phyloP scores from a whole-genome alignment of 192 early-diverging fungal genomes.

The Podila verticillata region DNA sequence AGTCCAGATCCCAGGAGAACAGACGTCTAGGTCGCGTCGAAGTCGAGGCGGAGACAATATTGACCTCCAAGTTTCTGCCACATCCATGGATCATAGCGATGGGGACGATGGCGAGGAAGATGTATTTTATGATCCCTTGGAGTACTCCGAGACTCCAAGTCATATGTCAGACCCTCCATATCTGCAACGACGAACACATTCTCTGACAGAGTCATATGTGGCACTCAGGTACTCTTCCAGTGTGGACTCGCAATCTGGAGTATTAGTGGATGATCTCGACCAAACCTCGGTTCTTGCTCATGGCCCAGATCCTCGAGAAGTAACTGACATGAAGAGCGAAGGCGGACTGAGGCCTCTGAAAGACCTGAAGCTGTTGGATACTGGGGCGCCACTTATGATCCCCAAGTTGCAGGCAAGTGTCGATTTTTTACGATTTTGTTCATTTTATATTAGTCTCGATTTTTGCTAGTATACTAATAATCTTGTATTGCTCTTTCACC shows the following conservation, averaged over 20 bases:
- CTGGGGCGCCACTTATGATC: conserved; percentile 72
- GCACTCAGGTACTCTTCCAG: conserved; percentile 61
- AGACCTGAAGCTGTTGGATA: conserved; percentile 61
- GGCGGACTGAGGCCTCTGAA: conserved; percentile 60
- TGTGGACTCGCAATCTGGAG: conserved; percentile 49
- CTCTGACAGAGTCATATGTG: conserved; percentile 62
- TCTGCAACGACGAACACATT: conserved; percentile 23
- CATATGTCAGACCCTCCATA: conserved; percentile 33
- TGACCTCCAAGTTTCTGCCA: background rate
- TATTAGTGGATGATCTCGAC: conserved; percentile 23
- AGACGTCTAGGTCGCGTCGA: background rate
- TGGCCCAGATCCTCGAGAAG: conserved; percentile 38
- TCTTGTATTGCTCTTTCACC: conserved; percentile 2
- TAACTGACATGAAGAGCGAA: conserved; percentile 54
- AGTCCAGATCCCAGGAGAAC: conserved; percentile 28
- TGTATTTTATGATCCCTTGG: conserved; percentile 40
- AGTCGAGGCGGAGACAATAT: conserved; percentile 2
- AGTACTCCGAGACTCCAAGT: conserved; percentile 18
- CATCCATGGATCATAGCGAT: background rate
- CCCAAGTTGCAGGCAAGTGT: conserved; percentile 68
- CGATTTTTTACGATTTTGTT: no score
- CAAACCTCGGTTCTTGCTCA: conserved; percentile 24
- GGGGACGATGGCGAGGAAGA: conserved; percentile 33
- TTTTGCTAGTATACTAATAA: background rate
- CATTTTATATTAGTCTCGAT: no score